These are phyloP conservation scores for Aphanomyces euteiches DNA, from an alignment of 352 stramenopile species.

Conservation along the genomic window DNA sequence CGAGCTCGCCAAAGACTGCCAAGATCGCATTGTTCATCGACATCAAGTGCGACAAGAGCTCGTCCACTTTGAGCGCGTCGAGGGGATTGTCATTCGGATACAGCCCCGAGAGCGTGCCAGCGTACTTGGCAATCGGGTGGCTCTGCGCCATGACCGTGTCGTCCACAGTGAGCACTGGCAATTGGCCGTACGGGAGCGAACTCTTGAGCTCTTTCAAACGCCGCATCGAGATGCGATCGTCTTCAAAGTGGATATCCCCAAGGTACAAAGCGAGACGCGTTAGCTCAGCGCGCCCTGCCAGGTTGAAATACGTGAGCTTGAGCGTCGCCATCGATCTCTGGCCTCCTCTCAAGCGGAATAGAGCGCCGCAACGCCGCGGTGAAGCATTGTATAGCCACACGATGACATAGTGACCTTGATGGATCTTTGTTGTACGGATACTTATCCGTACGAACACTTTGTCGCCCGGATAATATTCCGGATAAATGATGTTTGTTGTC, in stretches of 20 bases:
- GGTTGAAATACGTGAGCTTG: constrained; percentile 56
- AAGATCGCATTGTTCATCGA: constrained; percentile 14
- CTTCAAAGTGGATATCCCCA: constrained; percentile 43
- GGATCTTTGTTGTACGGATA: background rate
- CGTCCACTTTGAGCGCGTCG: constrained; percentile 34
- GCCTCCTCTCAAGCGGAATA: too few species aligned
- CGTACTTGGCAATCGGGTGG: constrained; percentile 41
- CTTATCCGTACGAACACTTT: background rate
- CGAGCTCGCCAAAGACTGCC: constrained; percentile 31
- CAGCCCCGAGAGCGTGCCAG: constrained; percentile 37
- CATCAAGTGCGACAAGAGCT: constrained; percentile 34
- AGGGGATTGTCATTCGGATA: constrained; percentile 39
- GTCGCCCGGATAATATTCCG: too few species aligned
- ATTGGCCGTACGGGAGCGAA: constrained; percentile 38
- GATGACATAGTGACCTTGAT: background rate
- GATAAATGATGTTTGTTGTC: too few species aligned
- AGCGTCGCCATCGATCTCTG: constrained; percentile 22
- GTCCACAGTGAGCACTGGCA: constrained; percentile 49
- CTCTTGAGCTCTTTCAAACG: constrained; percentile 39
- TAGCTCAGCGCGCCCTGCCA: constrained; percentile 46
- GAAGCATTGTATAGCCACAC: too few species aligned
- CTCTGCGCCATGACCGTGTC: constrained; percentile 49
- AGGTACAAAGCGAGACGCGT: constrained; percentile 49
- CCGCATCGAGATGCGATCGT: constrained; percentile 41
- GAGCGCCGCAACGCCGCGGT: too few species aligned